Evolutionary conservation across 495 filamentous ascomycete species (phyloP).

Genomic region (Aspergillus diversus): DNA sequence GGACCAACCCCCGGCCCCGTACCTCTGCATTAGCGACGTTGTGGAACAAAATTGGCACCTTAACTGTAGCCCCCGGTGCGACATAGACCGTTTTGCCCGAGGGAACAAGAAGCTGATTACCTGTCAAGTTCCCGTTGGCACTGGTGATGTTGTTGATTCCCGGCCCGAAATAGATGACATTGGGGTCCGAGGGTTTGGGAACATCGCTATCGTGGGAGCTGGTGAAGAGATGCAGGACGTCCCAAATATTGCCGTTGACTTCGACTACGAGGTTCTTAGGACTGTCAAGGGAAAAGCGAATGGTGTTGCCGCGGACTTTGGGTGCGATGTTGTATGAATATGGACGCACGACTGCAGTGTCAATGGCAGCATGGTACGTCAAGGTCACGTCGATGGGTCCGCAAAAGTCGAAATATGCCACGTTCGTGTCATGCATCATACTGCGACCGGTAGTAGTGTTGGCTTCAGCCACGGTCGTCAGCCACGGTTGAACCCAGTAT

Average conservation of each 20-base stretch:
- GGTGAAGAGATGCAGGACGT: constrained; percentile 23
- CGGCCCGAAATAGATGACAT: constrained; percentile 28
- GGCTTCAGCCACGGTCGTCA: constrained; percentile 10
- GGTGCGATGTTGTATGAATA: constrained; percentile 17
- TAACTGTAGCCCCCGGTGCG: constrained; percentile 23
- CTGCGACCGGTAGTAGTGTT: constrained; percentile 14
- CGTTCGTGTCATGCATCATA: constrained; percentile 7
- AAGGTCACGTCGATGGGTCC: constrained; percentile 20
- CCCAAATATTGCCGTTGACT: constrained; percentile 24
- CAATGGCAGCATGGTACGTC: constrained; percentile 20
- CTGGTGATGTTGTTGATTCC: constrained; percentile 22
- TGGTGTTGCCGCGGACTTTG: constrained; percentile 14
- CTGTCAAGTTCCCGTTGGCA: constrained; percentile 8
- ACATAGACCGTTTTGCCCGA: constrained; percentile 28
- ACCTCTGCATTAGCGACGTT: constrained; percentile 22
- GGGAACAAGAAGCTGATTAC: constrained; percentile 20
- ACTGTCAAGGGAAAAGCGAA: constrained; percentile 21
- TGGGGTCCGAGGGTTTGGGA: constrained; percentile 7
- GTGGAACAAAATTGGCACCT: constrained; percentile 17
- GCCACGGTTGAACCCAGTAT: not conserved
- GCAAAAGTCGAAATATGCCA: constrained; percentile 28
- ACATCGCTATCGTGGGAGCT: constrained; percentile 16
- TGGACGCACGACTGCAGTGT: constrained; percentile 23
- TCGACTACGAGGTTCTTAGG: constrained; percentile 26
- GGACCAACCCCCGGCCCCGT: constrained; percentile 26